phyloP scores from a whole-genome alignment of 768 basidiomycete genomes.

The Lepiota subincarnata region DNA sequence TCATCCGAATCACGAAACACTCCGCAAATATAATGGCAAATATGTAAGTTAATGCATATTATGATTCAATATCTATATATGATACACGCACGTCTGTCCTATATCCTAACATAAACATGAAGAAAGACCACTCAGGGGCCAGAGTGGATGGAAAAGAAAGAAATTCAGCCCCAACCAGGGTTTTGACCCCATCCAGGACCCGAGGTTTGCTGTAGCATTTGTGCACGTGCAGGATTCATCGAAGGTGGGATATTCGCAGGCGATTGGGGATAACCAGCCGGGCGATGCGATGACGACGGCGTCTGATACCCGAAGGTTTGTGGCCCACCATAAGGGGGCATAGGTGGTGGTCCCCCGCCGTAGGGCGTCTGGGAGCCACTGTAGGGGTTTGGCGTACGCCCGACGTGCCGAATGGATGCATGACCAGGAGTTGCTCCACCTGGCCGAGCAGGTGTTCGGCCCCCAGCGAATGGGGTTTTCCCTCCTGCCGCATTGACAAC shows the following conservation, averaged over 20 bases:
- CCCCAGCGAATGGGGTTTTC: constrained; percentile 77
- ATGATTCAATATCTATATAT: constrained; percentile 8
- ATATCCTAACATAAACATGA: neutral
- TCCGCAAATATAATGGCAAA: neutral
- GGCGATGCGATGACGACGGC: constrained; percentile 31
- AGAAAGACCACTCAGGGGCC: neutral
- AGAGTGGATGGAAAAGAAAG: neutral
- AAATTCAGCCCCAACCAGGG: constrained; percentile 20
- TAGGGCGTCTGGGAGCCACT: constrained; percentile 47
- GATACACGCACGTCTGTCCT: constrained; percentile 3
- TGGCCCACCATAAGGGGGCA: constrained; percentile 21
- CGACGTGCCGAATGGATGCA: constrained; percentile 68
- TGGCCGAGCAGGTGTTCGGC: constrained; percentile 74
- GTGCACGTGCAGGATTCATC: constrained; percentile 64
- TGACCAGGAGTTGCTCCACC: constrained; percentile 80
- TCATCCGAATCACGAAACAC: neutral
- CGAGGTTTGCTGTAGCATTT: constrained; percentile 50
- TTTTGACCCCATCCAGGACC: constrained; percentile 21
- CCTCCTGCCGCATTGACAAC: constrained; percentile 51
- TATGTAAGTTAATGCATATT: constrained; percentile 10
- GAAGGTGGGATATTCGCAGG: constrained; percentile 41
- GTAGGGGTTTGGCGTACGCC: constrained; percentile 81
- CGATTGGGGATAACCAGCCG: constrained; percentile 33
- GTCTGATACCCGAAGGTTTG: constrained; percentile 48
- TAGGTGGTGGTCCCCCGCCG: constrained; percentile 22